Evolutionary conservation across 2,329 filamentous ascomycete genomes (phyloP).

Genomic region (Helotiales sp.): DNA sequence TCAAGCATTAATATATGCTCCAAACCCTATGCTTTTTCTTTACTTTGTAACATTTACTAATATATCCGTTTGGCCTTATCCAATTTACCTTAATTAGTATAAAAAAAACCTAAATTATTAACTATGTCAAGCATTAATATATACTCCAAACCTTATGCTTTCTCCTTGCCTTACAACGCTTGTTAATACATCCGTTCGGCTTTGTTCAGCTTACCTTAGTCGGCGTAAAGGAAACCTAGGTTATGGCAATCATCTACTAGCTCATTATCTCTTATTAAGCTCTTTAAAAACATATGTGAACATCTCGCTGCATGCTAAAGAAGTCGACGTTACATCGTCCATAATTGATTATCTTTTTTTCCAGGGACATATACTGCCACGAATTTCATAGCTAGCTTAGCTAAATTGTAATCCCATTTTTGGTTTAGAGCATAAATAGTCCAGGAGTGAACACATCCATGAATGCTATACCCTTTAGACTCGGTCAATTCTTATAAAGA

Average conservation of each 20-base stretch:
- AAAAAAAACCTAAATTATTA: too few relatives aligned
- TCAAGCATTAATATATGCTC: too few relatives aligned
- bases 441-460: constrained; percentile 20
- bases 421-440: constrained; percentile 20
- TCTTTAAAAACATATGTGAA: constrained; percentile 9
- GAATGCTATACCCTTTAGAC: constrained; percentile 20
- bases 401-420: constrained; percentile 16
- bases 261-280: constrained; percentile 27
- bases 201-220: too few relatives aligned
- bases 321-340: background rate
- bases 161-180: too few relatives aligned
- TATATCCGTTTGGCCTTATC: too few relatives aligned
- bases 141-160: too few relatives aligned
- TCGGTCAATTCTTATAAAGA: constrained; percentile 13
- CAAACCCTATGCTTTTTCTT: too few relatives aligned
- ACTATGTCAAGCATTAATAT: too few relatives aligned
- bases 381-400: constrained; percentile 15
- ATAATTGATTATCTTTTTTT: constrained; percentile 1
- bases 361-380: constrained; percentile 12
- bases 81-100: too few relatives aligned
- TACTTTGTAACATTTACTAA: too few relatives aligned
- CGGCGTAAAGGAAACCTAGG: constrained; percentile 11
- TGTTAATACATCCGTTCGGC: too few relatives aligned
- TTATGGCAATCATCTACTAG: constrained; percentile 18
- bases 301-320: background rate